A percentile compares a stretch with the other conserved stretches of the same genome.
Conservation (phyloP, 352 stramenopile genomes). For the Thalassiosira hispida region DNA sequence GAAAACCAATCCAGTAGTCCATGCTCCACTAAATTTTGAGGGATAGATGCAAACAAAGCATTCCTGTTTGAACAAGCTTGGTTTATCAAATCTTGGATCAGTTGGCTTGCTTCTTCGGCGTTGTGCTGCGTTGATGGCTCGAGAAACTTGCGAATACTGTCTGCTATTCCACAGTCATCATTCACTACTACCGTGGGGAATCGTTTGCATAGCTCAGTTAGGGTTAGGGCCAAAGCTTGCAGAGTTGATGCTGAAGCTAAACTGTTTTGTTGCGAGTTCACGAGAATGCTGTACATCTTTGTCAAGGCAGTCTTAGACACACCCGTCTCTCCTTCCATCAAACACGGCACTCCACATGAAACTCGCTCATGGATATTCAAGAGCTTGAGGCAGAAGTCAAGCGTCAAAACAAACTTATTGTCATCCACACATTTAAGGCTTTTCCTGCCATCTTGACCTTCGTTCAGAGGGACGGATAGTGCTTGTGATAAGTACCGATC, state of each 20-base stretch:
- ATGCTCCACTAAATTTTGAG: constrained; percentile 4
- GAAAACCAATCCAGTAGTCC: constrained; percentile 48
- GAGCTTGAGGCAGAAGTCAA: constrained; percentile 70
- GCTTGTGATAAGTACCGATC: constrained; percentile 65
- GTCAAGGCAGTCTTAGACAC: constrained; percentile 69
- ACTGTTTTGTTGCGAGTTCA: constrained; percentile 50
- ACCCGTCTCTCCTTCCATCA: constrained; percentile 72
- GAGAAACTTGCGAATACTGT: constrained; percentile 2
- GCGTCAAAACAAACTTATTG: constrained; percentile 65
- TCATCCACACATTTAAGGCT: constrained; percentile 57
- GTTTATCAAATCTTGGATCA: constrained; percentile 13
- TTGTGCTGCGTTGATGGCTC: constrained; percentile 21
- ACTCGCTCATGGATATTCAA: constrained; percentile 66
- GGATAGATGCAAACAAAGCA: constrained; percentile 36
- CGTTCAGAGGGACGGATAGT: constrained; percentile 45
- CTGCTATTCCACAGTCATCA: constrained; percentile 4
- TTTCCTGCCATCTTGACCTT: constrained; percentile 34
- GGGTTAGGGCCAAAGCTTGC: constrained; percentile 19
- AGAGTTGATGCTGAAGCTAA: constrained; percentile 38
- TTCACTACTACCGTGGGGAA: constrained; percentile 18
- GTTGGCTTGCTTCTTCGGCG: constrained; percentile 13
- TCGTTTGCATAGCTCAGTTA: constrained; percentile 11
- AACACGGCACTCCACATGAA: constrained; percentile 57
- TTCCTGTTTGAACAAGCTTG: constrained; percentile 36
- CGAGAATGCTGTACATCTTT: constrained; percentile 63